A percentile compares a stretch with the other conserved stretches of the same genome.
Evolutionary conservation across 1,139 yeast genomes (phyloP).

Genomic region (Kodamaea suecica): DNA sequence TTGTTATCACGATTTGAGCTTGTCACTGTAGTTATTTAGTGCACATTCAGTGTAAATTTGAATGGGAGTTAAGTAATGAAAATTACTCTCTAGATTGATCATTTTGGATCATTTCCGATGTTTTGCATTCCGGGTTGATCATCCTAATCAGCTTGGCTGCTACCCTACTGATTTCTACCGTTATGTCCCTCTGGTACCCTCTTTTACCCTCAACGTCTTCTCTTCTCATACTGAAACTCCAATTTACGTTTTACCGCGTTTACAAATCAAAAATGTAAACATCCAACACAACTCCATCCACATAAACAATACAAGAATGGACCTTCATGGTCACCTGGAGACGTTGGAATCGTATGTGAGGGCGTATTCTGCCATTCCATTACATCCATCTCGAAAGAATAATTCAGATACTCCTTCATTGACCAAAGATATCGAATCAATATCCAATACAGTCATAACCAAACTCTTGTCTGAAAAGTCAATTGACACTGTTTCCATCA

Average conservation of each 20-base stretch:
- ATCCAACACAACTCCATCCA: conserved; percentile 1
- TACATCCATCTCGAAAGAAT: conserved; percentile 1
- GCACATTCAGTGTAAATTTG: too few relatives aligned
- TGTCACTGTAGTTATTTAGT: too few relatives aligned
- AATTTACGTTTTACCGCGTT: neutral
- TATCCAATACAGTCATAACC: conserved; percentile 11
- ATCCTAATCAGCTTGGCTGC: too few relatives aligned
- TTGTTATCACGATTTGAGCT: too few relatives aligned
- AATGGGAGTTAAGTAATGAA: too few relatives aligned
- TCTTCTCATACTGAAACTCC: neutral
- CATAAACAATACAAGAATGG: conserved; percentile 5
- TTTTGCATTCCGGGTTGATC: too few relatives aligned
- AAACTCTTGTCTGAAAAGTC: conserved; percentile 6
- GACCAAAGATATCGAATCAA: conserved; percentile 12
- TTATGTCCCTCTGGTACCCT: too few relatives aligned
- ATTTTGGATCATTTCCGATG: too few relatives aligned
- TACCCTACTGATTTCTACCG: too few relatives aligned
- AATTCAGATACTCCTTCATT: conserved; percentile 1
- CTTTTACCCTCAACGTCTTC: too few relatives aligned
- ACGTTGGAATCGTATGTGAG: conserved; percentile 1
- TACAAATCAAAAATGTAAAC: conserved; percentile 4
- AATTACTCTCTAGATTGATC: too few relatives aligned
- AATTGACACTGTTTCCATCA: conserved; percentile 5
- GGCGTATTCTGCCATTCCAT: neutral
- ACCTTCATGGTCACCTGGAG: conserved; percentile 6